phyloP scores from a whole-genome alignment of 768 basidiomycete genomes.

The Rhizopogon roseolus region DNA sequence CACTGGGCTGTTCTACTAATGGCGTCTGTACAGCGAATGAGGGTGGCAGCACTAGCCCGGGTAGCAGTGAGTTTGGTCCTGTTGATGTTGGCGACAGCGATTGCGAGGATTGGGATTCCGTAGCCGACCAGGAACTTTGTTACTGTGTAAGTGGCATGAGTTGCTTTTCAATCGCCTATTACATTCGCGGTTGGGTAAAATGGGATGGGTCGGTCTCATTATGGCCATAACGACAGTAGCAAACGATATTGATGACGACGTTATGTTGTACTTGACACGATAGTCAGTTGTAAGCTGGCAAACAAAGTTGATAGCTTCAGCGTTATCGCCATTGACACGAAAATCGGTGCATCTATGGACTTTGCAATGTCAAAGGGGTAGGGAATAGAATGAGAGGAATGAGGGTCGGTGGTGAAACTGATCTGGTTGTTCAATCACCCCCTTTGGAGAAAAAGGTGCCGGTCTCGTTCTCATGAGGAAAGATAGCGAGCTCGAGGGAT shows the following conservation, averaged over 20 bases:
- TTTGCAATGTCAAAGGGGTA: slow-evolving; percentile 99
- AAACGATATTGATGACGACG: slow-evolving; percentile 97
- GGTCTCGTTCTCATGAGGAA: too few species aligned
- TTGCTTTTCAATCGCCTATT: slow-evolving; percentile 92
- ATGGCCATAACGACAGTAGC: slow-evolving; percentile 98
- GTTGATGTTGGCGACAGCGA: too few species aligned
- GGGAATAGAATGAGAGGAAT: slow-evolving; percentile 94
- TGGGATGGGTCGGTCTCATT: slow-evolving; percentile 99
- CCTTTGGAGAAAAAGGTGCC: too few species aligned
- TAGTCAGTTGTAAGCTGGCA: slow-evolving; percentile 98
- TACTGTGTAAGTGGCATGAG: slow-evolving; percentile 90
- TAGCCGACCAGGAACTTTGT: slow-evolving; percentile 86
- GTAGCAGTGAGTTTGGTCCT: too few species aligned
- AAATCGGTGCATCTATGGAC: slow-evolving; percentile 96
- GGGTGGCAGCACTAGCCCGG: too few species aligned
- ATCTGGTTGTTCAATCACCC: slow-evolving; percentile 99
- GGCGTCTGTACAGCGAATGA: too few species aligned
- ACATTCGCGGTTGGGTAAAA: slow-evolving; percentile 99
- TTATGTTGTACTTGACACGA: slow-evolving; percentile 98
- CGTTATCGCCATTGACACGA: slow-evolving; percentile 99
- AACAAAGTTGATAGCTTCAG: slow-evolving; percentile 97
- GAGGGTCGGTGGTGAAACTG: slow-evolving; percentile 97
- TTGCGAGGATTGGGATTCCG: too few species aligned
- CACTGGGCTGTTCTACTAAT: too few species aligned
- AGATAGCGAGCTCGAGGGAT: too few species aligned